Conservation (phyloP, 257 asterid genomes). For the Marsdenia floribunda region DNA sequence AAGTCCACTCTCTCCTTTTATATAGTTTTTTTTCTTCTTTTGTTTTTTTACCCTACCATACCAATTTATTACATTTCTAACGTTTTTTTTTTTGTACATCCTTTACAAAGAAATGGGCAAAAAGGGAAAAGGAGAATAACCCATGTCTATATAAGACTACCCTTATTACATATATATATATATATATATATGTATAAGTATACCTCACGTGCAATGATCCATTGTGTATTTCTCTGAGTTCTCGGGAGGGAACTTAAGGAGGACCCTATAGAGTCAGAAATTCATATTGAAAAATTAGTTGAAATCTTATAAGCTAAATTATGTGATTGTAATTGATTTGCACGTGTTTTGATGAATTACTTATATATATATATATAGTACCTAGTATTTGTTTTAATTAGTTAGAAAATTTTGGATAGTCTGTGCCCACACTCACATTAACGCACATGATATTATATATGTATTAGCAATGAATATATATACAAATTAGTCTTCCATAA, state of each 20-base stretch:
- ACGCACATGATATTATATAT: too few species aligned
- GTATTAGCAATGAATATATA: not conserved
- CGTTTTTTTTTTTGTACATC: conserved; percentile 1
- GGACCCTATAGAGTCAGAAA: not conserved
- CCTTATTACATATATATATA: not conserved
- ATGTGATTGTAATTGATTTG: not conserved
- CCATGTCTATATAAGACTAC: not conserved
- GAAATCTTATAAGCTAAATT: not conserved
- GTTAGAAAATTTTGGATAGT: too few species aligned
- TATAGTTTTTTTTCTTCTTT: too few species aligned
- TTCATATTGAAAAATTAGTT: not conserved
- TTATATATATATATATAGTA: too few species aligned
- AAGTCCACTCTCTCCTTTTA: conserved; percentile 1
- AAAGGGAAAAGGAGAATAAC: conserved; percentile 5
- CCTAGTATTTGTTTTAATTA: too few species aligned
- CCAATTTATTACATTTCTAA: not conserved
- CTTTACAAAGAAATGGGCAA: not conserved
- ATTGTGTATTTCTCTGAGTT: not conserved
- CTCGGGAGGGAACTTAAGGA: not conserved
- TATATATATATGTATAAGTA: too few species aligned
- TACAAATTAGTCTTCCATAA: not conserved
- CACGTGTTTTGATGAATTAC: conserved; percentile 1
- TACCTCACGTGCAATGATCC: not conserved
- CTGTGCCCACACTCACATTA: too few species aligned
- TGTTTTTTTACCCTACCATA: not conserved